A percentile compares a stretch with the other conserved stretches of the same genome.
Evolutionary conservation across 805 yeast genomes (phyloP).

Genomic region (Candida schatavii): DNA sequence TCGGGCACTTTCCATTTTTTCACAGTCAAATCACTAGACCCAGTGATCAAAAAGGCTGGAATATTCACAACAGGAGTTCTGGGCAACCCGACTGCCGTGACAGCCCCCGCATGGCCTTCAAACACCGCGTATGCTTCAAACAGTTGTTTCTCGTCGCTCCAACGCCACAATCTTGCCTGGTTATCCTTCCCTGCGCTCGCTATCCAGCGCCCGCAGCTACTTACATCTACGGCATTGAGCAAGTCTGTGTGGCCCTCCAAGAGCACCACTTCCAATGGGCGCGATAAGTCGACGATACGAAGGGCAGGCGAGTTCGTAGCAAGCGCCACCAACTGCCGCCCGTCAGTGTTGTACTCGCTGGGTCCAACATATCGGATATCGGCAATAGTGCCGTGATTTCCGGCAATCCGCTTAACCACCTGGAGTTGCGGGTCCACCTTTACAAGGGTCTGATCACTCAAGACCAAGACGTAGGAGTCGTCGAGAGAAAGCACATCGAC

Average conservation of each 20-base stretch:
- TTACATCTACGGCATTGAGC: conserved; percentile 73
- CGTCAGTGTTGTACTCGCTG: conserved; percentile 35
- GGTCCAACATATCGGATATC: conserved; percentile 74
- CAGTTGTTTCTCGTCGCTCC: conserved; percentile 37
- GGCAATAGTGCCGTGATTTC: conserved; percentile 94
- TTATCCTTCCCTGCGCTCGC: conserved; percentile 91
- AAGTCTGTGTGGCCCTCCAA: conserved; percentile 84
- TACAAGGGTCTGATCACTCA: conserved; percentile 83
- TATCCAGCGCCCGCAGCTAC: conserved; percentile 82
- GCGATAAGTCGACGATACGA: conserved; percentile 65
- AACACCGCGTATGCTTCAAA: conserved; percentile 58
- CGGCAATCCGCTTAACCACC: conserved; percentile 62
- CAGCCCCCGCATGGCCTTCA: conserved; percentile 84
- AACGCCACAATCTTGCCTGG: conserved; percentile 81
- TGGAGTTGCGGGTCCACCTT: conserved; percentile 33
- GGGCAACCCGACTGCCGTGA: conserved; percentile 79
- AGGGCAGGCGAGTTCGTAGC: conserved; percentile 94
- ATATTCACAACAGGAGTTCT: conserved; percentile 35
- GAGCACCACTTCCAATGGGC: conserved; percentile 58
- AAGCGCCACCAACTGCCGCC: conserved; percentile 55
- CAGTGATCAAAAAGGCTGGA: conserved; percentile 78
- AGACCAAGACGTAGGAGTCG: conserved; percentile 44
- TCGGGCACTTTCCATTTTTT: conserved; percentile 80
- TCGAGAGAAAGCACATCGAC: conserved; percentile 51
- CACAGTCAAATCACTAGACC: conserved; percentile 79